phyloP scores from a whole-genome alignment of 2,329 filamentous ascomycete genomes.

The Falciphora oryzae region DNA sequence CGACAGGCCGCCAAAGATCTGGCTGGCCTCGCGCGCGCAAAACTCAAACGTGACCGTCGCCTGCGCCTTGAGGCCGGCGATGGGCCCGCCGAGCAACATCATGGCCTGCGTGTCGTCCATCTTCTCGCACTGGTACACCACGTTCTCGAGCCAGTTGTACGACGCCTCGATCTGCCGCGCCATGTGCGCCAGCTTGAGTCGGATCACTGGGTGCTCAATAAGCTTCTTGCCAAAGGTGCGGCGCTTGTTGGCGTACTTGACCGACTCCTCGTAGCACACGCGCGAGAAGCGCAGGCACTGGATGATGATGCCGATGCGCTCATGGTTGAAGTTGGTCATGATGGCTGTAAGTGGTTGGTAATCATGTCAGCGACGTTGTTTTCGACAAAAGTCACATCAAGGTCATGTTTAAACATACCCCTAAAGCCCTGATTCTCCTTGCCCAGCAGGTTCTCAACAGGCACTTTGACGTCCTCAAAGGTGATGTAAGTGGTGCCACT shows the following conservation, averaged over 20 bases:
- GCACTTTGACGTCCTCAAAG: slow-evolving; percentile 98
- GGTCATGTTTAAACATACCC: slow-evolving; percentile 35
- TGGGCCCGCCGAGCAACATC: slow-evolving; percentile 89
- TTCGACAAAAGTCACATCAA: background rate
- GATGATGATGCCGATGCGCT: slow-evolving; percentile 97
- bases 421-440: slow-evolving; percentile 98
- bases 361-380: slow-evolving; percentile 13
- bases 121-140: slow-evolving; percentile 86
- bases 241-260: slow-evolving; percentile 97
- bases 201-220: slow-evolving; percentile 94
- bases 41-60: slow-evolving; percentile 93
- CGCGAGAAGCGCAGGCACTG: slow-evolving; percentile 93
- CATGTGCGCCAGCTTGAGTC: slow-evolving; percentile 97
- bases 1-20: slow-evolving; percentile 93
- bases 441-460: slow-evolving; percentile 96
- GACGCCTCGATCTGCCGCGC: slow-evolving; percentile 93
- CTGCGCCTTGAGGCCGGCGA: slow-evolving; percentile 91
- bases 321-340: slow-evolving; percentile 99
- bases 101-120: slow-evolving; percentile 96
- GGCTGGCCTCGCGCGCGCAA: slow-evolving; percentile 90
- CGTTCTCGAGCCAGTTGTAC: slow-evolving; percentile 95
- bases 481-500: slow-evolving; percentile 95
- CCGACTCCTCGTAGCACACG: slow-evolving; percentile 92
- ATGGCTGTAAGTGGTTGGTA: slow-evolving; percentile 52
- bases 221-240: slow-evolving; percentile 94